Conservation (phyloP, 768 basidiomycete genomes). For the Leccinum subgranulosum region DNA sequence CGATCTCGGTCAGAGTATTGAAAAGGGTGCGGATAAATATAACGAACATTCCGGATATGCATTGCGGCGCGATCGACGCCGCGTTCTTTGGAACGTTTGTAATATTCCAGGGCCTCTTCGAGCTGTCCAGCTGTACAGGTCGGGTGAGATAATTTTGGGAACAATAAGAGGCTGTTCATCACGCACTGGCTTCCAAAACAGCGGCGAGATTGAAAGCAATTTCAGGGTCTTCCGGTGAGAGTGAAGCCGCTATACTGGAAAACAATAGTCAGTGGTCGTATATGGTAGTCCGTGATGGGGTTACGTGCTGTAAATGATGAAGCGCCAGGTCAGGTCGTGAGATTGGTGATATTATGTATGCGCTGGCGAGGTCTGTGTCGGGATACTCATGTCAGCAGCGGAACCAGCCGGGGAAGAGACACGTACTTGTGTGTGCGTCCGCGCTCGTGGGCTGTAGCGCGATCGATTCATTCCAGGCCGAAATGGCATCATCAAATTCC, state of each 20-base stretch:
- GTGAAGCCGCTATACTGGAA: constrained; percentile 72
- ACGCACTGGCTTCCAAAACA: constrained; percentile 84
- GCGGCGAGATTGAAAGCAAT: constrained; percentile 91
- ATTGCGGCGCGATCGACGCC: constrained; percentile 81
- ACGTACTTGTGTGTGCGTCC: constrained; percentile 83
- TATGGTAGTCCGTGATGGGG: constrained; percentile 25
- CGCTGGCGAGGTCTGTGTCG: constrained; percentile 75
- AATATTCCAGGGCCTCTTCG: constrained; percentile 77
- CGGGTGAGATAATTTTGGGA: constrained; percentile 31
- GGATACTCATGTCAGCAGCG: constrained; percentile 21
- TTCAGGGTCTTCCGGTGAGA: constrained; percentile 86
- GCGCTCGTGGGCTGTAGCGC: constrained; percentile 76
- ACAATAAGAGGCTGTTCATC: constrained; percentile 32
- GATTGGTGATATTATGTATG: constrained; percentile 79
- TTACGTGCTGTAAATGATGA: constrained; percentile 72
- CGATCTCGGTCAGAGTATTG: constrained; percentile 9
- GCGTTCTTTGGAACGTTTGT: constrained; percentile 71
- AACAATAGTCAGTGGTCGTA: constrained; percentile 32
- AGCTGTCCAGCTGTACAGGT: constrained; percentile 62
- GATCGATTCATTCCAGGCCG: constrained; percentile 84
- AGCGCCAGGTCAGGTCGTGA: constrained; percentile 83
- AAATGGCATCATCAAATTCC: constrained; percentile 84
- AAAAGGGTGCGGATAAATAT: constrained; percentile 16
- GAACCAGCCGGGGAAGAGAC: constrained; percentile 16
- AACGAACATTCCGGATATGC: constrained; percentile 77